Percentiles rank a stretch among this genome's conserved stretches.
Evolutionary conservation across 1,284 basidiomycete genomes (phyloP).

Genomic region (Ustilago esculenta): DNA sequence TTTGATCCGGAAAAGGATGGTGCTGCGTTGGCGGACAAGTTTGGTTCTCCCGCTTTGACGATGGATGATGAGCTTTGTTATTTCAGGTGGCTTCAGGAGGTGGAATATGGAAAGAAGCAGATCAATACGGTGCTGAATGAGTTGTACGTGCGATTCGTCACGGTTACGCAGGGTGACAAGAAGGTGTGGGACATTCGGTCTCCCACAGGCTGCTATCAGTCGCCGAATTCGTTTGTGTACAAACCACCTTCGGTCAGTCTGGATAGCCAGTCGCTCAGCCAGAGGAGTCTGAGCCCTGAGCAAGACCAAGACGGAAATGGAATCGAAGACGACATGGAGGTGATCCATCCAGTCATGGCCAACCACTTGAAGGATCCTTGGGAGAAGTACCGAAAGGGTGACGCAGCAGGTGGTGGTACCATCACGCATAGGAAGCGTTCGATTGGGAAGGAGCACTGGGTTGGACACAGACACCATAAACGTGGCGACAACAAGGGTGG

Average conservation of each 20-base stretch:
- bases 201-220: slow-evolving; percentile 10
- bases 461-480: slow-evolving; percentile 2
- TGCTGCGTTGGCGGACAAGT: not conserved
- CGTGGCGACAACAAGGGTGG: not conserved
- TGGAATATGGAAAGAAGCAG: not conserved
- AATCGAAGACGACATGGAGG: slow-evolving; percentile 15
- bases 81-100: not conserved
- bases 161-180: not conserved
- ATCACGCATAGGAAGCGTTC: slow-evolving; percentile 3
- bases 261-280: no score
- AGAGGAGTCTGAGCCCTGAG: no score
- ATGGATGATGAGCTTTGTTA: slow-evolving; percentile 6
- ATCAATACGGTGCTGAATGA: slow-evolving; percentile 27
- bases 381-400: not conserved
- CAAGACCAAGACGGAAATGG: no score
- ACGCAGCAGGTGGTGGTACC: not conserved
- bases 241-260: not conserved
- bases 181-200: not conserved
- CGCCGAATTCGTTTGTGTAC: no score
- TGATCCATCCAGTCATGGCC: slow-evolving; percentile 15
- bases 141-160: slow-evolving; percentile 21
- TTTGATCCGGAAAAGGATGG: slow-evolving; percentile 4
- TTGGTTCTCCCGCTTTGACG: not conserved
- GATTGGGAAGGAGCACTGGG: not conserved
- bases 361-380: slow-evolving; percentile 29